These are phyloP conservation scores for Davidsoniella eucalypti DNA, from an alignment of 2,329 filamentous ascomycete species.

Conservation along the genomic window DNA sequence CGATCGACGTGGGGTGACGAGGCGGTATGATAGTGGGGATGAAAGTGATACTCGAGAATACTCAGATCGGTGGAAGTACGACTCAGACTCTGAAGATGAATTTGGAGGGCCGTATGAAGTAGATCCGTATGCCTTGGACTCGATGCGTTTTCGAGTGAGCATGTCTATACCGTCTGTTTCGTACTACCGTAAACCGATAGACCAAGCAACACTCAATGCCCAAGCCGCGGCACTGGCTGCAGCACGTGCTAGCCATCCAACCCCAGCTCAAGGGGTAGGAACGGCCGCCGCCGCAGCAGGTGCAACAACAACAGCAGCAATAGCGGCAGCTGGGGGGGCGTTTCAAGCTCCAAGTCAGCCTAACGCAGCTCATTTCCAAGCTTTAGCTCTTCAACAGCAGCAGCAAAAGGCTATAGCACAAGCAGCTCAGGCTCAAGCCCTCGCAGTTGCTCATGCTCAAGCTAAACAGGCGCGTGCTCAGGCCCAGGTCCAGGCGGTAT, in stretches of 20 bases:
- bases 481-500: slow-evolving; percentile 13
- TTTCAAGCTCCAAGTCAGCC: background rate
- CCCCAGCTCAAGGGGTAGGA: background rate
- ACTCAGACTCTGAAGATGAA: slow-evolving; percentile 71
- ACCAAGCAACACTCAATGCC: slow-evolving; percentile 15
- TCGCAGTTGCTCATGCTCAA: slow-evolving; percentile 7
- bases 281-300: slow-evolving; percentile 14
- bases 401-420: slow-evolving; percentile 5
- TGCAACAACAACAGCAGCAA: slow-evolving; percentile 8
- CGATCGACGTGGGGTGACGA: slow-evolving; percentile 57
- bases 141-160: slow-evolving; percentile 38
- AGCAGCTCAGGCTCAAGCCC: slow-evolving; percentile 6
- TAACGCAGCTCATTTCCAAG: slow-evolving; percentile 12
- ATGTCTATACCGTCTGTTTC: slow-evolving; percentile 9
- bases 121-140: slow-evolving; percentile 49
- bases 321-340: slow-evolving; percentile 14
- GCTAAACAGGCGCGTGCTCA: slow-evolving; percentile 14
- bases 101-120: slow-evolving; percentile 68
- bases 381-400: slow-evolving; percentile 10
- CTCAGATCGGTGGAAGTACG: slow-evolving; percentile 68
- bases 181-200: slow-evolving; percentile 15
- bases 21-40: slow-evolving; percentile 26
- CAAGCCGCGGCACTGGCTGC: slow-evolving; percentile 12
- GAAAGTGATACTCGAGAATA: slow-evolving; percentile 16
- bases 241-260: slow-evolving; percentile 13